Evolutionary conservation across 495 filamentous ascomycete genomes (phyloP).

Genomic region (Amniculicola lignicola): DNA sequence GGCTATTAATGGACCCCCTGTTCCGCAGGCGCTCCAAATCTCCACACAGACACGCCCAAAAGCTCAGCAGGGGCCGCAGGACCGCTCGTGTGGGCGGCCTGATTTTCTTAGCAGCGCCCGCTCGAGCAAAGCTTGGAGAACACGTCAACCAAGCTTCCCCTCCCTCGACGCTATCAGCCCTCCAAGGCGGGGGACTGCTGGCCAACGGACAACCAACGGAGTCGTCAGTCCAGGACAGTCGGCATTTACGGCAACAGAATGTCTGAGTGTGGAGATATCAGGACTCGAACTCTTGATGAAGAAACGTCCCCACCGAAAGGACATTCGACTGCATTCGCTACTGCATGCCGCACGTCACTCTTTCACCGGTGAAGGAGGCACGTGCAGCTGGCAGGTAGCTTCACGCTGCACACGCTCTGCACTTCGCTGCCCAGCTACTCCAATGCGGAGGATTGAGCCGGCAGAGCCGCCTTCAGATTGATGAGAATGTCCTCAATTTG

Average conservation of each 20-base stretch:
- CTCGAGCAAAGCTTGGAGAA: constrained; percentile 8
- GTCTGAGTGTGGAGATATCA: constrained; percentile 5
- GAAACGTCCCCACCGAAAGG: no score
- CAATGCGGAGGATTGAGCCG: constrained; percentile 12
- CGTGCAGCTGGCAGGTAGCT: constrained; percentile 15
- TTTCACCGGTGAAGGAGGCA: constrained; percentile 27
- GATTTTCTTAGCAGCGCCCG: neutral
- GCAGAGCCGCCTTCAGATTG: constrained; percentile 22
- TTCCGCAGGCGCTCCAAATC: constrained; percentile 11
- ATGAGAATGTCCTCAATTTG: no score
- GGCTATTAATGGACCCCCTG: constrained; percentile 22
- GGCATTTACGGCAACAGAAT: neutral
- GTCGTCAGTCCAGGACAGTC: neutral
- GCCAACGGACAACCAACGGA: constrained; percentile 7
- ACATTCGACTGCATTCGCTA: constrained; percentile 1
- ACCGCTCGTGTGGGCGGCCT: constrained; percentile 9
- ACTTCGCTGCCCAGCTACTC: neutral
- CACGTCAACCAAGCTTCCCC: constrained; percentile 23
- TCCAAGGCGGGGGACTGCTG: constrained; percentile 1
- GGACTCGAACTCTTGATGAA: neutral
- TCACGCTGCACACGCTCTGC: neutral
- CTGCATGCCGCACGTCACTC: constrained; percentile 29
- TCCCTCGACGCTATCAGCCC: constrained; percentile 12
- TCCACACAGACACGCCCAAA: constrained; percentile 19
- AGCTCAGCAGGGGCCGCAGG: constrained; percentile 11